A percentile compares a stretch with the other conserved stretches of the same genome.
phyloP scores from a whole-genome alignment of 2,329 filamentous ascomycete genomes.

The Camillea tinctor region DNA sequence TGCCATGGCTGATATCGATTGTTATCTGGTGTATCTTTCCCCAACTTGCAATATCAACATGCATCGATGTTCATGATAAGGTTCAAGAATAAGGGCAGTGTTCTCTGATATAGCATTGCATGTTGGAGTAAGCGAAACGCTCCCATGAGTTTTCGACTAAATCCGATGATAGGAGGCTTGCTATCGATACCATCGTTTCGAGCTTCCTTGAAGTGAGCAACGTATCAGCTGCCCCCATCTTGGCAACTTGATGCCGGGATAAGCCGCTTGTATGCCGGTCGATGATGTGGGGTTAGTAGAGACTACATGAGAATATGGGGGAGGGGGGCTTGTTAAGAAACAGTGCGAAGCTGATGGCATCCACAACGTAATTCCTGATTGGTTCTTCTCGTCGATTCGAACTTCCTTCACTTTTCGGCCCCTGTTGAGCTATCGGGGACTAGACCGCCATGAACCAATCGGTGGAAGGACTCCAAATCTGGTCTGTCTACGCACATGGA shows the following conservation, averaged over 20 bases:
- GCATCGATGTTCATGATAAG: not conserved
- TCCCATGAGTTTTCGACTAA: not conserved
- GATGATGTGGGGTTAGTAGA: not conserved
- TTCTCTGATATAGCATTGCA: not conserved
- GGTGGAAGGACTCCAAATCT: not conserved
- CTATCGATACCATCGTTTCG: conserved; percentile 1
- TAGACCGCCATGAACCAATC: not conserved
- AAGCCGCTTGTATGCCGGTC: not conserved
- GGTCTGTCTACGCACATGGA: not conserved
- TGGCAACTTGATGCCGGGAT: not conserved
- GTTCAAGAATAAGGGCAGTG: not conserved
- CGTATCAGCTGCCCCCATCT: not conserved
- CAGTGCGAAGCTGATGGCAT: not conserved
- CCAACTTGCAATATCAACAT: not conserved
- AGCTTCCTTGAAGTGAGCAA: not conserved
- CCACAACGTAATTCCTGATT: not conserved
- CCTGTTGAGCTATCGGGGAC: not conserved
- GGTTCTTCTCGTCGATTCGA: conserved; percentile 4
- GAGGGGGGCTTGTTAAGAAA: not conserved
- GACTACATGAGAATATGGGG: not conserved
- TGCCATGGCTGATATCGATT: not conserved
- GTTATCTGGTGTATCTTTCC: not conserved
- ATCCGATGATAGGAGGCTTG: conserved; percentile 2
- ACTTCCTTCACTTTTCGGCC: conserved; percentile 1
- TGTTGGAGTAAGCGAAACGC: not conserved